Evolutionary conservation across 169 alveolate genomes (phyloP).

Genomic region (Eimeria necatrix): DNA sequence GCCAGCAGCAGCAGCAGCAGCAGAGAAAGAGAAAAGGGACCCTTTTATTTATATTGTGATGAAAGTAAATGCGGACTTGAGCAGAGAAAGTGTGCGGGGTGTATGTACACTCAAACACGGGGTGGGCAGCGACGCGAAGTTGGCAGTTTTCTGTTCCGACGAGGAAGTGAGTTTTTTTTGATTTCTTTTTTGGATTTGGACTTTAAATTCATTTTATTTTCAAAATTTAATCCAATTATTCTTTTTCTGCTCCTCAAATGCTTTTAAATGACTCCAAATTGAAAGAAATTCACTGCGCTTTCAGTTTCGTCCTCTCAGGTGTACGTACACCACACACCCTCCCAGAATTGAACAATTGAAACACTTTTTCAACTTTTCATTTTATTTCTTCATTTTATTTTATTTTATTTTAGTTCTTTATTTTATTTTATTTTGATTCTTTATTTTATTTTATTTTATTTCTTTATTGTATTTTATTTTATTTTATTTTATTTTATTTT

Average conservation of each 20-base stretch:
- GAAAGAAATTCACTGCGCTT: neutral
- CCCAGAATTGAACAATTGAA: too few species aligned
- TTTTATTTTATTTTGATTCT: too few species aligned
- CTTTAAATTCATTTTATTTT: too few species aligned
- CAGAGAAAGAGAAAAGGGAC: neutral
- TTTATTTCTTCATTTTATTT: too few species aligned
- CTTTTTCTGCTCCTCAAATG: neutral
- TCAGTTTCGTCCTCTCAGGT: neutral
- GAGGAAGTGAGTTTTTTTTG: conserved; percentile 21
- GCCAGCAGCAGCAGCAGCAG: neutral
- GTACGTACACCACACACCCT: too few species aligned
- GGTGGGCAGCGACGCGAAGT: conserved; percentile 62
- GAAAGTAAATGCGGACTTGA: conserved; percentile 73
- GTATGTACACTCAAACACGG: conserved; percentile 76
- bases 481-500: too few species aligned
- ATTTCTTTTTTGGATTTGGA: too few species aligned
- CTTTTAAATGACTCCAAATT: neutral
- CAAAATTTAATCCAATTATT: neutral
- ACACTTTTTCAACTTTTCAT: too few species aligned
- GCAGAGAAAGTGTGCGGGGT: conserved; percentile 81
- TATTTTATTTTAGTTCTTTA: too few species aligned
- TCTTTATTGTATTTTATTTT: too few species aligned
- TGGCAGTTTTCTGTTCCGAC: conserved; percentile 81
- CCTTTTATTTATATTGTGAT: neutral
- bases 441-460: too few species aligned